A percentile compares a stretch with the other conserved stretches of the same genome.
phyloP scores from a whole-genome alignment of 1,284 basidiomycete species.

The Melampsora larici-populina region DNA sequence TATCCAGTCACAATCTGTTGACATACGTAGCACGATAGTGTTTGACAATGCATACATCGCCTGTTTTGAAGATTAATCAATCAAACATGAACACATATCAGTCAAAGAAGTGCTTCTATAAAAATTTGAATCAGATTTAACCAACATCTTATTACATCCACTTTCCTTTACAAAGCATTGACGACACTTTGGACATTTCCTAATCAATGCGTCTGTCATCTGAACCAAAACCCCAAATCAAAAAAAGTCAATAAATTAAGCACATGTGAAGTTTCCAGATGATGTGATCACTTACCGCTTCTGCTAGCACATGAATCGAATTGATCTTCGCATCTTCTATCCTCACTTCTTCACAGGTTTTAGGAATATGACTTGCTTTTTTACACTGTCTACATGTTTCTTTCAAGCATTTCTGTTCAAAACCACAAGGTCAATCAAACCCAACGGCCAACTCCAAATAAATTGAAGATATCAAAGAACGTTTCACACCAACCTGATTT shows the following conservation, averaged over 20 bases:
- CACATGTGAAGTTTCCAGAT: background rate
- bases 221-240: background rate
- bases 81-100: no score
- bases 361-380: constrained; percentile 75
- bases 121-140: background rate
- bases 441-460: no score
- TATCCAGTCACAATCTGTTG: constrained; percentile 61
- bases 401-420: constrained; percentile 59
- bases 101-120: no score
- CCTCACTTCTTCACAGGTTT: constrained; percentile 76
- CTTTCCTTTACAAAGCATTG: constrained; percentile 59
- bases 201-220: constrained; percentile 67
- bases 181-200: constrained; percentile 73
- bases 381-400: constrained; percentile 75
- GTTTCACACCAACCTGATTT: constrained; percentile 61
- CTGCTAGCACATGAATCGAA: constrained; percentile 72
- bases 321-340: constrained; percentile 69
- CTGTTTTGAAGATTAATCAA: constrained; percentile 68
- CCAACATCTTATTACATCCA: constrained; percentile 46
- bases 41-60: constrained; percentile 66
- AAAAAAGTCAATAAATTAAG: background rate
- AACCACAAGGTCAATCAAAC: background rate
- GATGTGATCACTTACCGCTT: constrained; percentile 66
- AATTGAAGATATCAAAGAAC: no score
- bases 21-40: constrained; percentile 74